Base-by-base conservation (phyloP, 768 basidiomycete species). In the Stropharia rugosoannulata region DNA sequence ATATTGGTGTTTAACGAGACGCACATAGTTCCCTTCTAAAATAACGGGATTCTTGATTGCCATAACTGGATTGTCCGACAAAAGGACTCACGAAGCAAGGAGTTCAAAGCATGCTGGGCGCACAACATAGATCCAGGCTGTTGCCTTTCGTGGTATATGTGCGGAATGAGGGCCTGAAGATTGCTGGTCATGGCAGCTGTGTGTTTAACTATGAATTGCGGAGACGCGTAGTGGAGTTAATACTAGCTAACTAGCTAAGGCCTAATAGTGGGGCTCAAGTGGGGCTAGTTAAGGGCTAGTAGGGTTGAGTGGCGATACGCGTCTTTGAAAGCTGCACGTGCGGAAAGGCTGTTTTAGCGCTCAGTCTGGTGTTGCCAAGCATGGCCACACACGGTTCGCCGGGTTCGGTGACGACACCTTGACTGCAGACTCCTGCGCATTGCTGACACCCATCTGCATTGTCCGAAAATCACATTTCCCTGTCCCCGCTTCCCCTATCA, bases 21-120 rank as follows among this genome's bases (percentile, higher is more conserved):
- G 62, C 55, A 77, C 75, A 70, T 76, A 78, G 68, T 76, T 74
- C 56, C 73, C 75, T 62, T 79, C 78, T 78, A 49, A 40, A 37
- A 12, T 15, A 40, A 22, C 4, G 13, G 5, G 16, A 9, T 16
- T 25, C 42, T 43, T 25, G 22, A 43, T 29, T 16, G 29, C 13
- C 43, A 11, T 44, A 11, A 8, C 22, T 42, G 42, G 49, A 45
- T 38, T 38, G 10, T 46, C 22, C 25, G 54, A 59, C 16, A 54
- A 18, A 41, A 46, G 22, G 45, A 79, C 87, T 59, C 62, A 93
- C 91, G 91, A 29, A 93, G 76, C 16, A 94, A 75, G 15, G 82
- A 82, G 66, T 93, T 94, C 32, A 94, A 76, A 7, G 92, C 90
- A 71, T 94, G 90, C 65, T 93, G 91, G 11, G 91, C 92, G 66